Percentiles rank a stretch among this genome's conserved stretches.
Evolutionary conservation across 495 filamentous ascomycete species (phyloP).

Genomic region (Neurospora terricola): DNA sequence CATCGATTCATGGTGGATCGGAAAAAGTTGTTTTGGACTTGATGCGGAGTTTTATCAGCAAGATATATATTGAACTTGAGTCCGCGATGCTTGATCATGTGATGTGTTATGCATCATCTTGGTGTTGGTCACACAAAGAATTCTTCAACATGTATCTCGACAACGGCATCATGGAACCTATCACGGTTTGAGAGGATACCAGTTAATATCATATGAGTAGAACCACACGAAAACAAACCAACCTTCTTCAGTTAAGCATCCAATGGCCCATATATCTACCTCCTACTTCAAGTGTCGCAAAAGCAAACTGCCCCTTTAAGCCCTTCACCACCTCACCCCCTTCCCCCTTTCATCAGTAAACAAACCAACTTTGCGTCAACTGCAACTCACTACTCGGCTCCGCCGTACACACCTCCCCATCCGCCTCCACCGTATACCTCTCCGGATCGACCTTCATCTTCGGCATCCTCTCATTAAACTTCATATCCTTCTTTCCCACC

Average conservation of each 20-base stretch:
- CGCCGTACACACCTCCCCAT: slow-evolving; percentile 64
- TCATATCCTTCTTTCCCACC: slow-evolving; percentile 88
- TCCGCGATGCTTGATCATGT: neutral
- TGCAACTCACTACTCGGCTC: slow-evolving; percentile 67
- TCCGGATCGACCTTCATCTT: slow-evolving; percentile 93
- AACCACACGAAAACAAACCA: neutral
- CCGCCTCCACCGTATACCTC: slow-evolving; percentile 81
- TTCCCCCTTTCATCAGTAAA: slow-evolving; percentile 44
- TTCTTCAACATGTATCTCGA: neutral
- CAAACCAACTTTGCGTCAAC: slow-evolving; percentile 70
- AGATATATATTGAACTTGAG: neutral
- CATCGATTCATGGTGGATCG: neutral
- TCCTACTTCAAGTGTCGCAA: neutral
- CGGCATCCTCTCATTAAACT: slow-evolving; percentile 80
- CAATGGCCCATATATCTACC: neutral
- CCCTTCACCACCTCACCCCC: neutral
- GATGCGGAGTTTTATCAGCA: neutral
- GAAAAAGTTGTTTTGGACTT: neutral
- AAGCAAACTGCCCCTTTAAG: neutral
- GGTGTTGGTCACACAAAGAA: neutral
- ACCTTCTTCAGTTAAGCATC: neutral
- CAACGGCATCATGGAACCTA: too few relatives aligned
- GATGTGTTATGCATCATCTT: neutral
- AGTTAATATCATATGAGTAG: neutral
- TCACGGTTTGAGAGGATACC: too few relatives aligned